Percentiles rank a stretch among this genome's conserved stretches.
Evolutionary conservation across 2,329 filamentous ascomycete genomes (phyloP).

Genomic region (Phyllosticta citriasiana): DNA sequence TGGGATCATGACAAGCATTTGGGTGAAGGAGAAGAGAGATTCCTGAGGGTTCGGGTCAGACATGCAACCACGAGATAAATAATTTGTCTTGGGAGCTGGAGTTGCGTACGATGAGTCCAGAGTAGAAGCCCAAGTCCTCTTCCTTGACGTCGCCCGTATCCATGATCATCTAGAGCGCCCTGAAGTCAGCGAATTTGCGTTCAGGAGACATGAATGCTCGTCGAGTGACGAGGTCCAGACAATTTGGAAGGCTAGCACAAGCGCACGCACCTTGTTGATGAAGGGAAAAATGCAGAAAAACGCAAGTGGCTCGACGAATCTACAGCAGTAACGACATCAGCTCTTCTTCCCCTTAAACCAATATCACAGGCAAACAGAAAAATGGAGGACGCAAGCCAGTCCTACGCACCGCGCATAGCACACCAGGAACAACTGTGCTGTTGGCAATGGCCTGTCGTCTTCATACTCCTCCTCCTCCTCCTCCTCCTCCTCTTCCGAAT

Average conservation of each 20-base stretch:
- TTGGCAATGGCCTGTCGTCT: conserved; percentile 20
- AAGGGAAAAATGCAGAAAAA: conserved; percentile 79
- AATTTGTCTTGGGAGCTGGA: not conserved
- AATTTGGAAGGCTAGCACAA: conserved; percentile 25
- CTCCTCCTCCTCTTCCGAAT: not conserved
- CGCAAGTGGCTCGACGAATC: conserved; percentile 62
- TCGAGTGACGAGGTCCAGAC: not conserved
- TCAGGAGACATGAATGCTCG: not conserved
- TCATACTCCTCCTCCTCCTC: conserved; percentile 16
- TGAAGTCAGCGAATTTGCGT: not conserved
- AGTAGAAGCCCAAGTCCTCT: conserved; percentile 70
- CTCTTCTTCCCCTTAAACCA: not conserved
- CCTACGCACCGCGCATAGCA: conserved; percentile 53
- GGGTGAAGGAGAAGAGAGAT: conserved; percentile 60
- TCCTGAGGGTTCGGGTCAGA: conserved; percentile 23
- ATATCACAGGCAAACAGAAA: not conserved
- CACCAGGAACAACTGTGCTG: conserved; percentile 55
- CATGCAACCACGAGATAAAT: not conserved
- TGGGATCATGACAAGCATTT: conserved; percentile 66
- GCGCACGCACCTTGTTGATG: conserved; percentile 64
- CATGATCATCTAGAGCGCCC: conserved; percentile 18
- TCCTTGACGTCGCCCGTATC: conserved; percentile 45
- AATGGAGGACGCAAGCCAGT: not conserved
- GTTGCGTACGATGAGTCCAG: conserved; percentile 57
- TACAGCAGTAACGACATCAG: not conserved